Percentiles rank a stretch among this genome's conserved stretches.
These are phyloP conservation scores for Bipolaris gigantea DNA, from an alignment of 2,329 filamentous ascomycete species.

Conservation along the genomic window DNA sequence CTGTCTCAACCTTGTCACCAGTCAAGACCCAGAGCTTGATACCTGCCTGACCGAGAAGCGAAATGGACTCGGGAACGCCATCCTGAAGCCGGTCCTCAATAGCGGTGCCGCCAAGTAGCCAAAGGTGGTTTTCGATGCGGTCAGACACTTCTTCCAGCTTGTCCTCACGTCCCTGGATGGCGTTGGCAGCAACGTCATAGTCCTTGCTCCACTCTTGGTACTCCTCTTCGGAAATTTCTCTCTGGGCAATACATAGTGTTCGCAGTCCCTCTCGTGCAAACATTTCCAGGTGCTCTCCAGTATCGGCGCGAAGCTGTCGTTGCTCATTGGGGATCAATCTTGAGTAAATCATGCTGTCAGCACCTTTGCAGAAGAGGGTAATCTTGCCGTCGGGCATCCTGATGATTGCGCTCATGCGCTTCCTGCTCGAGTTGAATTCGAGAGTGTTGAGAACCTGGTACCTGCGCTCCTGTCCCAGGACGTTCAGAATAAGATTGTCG, in stretches of 20 bases:
- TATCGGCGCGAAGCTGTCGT: conserved; percentile 75
- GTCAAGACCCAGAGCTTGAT: conserved; percentile 99
- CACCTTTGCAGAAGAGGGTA: conserved; percentile 93
- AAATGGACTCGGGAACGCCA: conserved; percentile 94
- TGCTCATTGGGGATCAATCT: conserved; percentile 85
- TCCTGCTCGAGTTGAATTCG: conserved; percentile 95
- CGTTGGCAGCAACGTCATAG: conserved; percentile 82
- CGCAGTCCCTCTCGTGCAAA: conserved; percentile 94
- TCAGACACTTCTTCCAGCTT: conserved; percentile 90
- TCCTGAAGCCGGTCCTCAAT: conserved; percentile 98
- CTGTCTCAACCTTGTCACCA: conserved; percentile 97
- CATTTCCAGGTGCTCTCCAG: conserved; percentile 93
- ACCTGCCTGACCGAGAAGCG: conserved; percentile 84
- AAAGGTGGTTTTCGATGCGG: conserved; percentile 85
- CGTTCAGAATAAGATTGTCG: conserved; percentile 81
- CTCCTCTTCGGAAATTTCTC: conserved; percentile 76
- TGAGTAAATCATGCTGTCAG: conserved; percentile 95
- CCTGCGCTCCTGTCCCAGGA: conserved; percentile 80
- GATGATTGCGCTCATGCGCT: conserved; percentile 97
- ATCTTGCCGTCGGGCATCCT: conserved; percentile 91
- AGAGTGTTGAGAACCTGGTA: conserved; percentile 92
- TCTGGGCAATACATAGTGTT: conserved; percentile 90
- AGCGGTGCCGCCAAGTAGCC: conserved; percentile 86
- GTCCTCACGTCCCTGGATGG: conserved; percentile 84
- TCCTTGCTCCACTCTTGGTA: conserved; percentile 83